phyloP scores from a whole-genome alignment of 2,329 filamentous ascomycete species.

The Fusarium piperis region DNA sequence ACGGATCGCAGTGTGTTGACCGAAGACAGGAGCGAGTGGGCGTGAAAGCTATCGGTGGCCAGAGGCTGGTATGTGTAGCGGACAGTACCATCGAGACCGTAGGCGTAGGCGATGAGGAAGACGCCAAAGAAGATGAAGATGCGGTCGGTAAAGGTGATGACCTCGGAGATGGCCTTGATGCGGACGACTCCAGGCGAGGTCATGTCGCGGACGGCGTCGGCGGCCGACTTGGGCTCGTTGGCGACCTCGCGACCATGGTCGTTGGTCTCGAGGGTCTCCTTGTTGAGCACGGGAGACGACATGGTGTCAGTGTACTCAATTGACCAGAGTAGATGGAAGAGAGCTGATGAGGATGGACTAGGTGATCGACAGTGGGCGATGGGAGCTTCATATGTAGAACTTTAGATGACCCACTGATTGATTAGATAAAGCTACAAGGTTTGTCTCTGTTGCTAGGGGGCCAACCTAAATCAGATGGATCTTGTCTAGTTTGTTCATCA shows the following conservation, averaged over 20 bases:
- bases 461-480: conserved; percentile 2
- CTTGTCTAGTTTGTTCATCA: neutral
- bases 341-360: neutral
- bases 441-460: neutral
- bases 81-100: conserved; percentile 68
- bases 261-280: conserved; percentile 7
- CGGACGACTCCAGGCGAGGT: conserved; percentile 66
- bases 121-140: conserved; percentile 67
- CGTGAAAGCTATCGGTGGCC: conserved; percentile 60
- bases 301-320: neutral
- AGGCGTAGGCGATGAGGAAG: conserved; percentile 72
- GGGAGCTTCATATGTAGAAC: neutral
- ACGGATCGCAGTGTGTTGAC: conserved; percentile 67
- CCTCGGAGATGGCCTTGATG: conserved; percentile 64
- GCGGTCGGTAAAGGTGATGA: conserved; percentile 63
- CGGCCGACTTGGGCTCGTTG: conserved; percentile 16
- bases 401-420: conserved; percentile 16
- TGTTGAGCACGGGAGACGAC: conserved; percentile 24
- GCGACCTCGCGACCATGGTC: conserved; percentile 9
- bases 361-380: neutral
- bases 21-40: conserved; percentile 67
- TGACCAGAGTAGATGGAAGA: neutral
- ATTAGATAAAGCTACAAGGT: conserved; percentile 27
- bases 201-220: conserved; percentile 42
- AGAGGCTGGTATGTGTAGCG: conserved; percentile 65